Conservation (phyloP, 1,284 basidiomycete species). For the Ceratobasidium sp. region DNA sequence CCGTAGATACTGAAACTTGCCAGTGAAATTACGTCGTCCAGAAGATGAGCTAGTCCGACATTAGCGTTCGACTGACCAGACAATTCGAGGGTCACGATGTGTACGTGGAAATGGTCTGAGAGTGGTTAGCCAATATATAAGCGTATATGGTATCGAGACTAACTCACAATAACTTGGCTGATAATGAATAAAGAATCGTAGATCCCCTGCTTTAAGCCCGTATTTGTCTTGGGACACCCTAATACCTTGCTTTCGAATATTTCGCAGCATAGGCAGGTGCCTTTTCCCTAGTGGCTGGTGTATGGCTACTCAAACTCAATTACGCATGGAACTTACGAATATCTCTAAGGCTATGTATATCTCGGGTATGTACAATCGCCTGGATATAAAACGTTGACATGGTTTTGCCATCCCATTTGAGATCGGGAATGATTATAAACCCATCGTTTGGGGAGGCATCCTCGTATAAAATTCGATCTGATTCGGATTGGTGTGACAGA, state of each 20-base stretch:
- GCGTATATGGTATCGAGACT: background rate
- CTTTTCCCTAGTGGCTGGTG: conserved; percentile 54
- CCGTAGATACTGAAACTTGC: conserved; percentile 61
- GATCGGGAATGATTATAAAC: conserved; percentile 89
- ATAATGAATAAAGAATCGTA: conserved; percentile 93
- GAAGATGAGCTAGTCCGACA: conserved; percentile 91
- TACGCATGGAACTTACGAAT: conserved; percentile 56
- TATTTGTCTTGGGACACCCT: conserved; percentile 71
- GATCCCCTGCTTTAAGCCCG: conserved; percentile 68
- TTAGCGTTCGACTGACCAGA: conserved; percentile 76
- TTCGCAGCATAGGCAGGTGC: conserved; percentile 78
- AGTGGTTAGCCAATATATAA: conserved; percentile 4
- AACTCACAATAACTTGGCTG: conserved; percentile 94
- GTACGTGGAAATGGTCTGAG: conserved; percentile 94
- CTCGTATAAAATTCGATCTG: conserved; percentile 78
- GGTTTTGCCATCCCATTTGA: conserved; percentile 90
- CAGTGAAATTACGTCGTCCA: conserved; percentile 90
- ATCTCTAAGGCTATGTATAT: conserved; percentile 78
- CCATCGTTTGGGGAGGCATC: conserved; percentile 68
- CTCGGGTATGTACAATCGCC: conserved; percentile 71
- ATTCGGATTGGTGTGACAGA: conserved; percentile 82
- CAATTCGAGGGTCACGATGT: conserved; percentile 86
- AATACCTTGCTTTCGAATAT: conserved; percentile 71
- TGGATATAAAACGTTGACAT: conserved; percentile 81
- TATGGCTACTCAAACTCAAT: background rate